Evolutionary conservation across 345 rosid genomes (phyloP).

Genomic region (Reutealis trisperma): DNA sequence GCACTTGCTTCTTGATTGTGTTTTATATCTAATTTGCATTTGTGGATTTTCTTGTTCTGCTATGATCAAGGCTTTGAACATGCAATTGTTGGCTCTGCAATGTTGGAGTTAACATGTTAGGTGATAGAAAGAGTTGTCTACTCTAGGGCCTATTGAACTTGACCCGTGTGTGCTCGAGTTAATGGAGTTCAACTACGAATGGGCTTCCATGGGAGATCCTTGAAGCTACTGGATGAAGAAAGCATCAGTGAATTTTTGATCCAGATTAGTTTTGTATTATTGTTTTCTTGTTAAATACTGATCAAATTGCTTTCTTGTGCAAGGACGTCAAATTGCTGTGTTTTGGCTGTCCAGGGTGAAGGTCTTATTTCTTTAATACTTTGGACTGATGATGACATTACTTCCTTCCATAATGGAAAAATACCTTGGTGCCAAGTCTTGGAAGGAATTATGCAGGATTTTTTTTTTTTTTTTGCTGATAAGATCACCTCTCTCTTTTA

Average conservation of each 20-base stretch:
- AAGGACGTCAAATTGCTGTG: no score
- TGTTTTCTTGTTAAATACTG: background rate
- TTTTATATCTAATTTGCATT: no score
- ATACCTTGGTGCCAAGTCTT: background rate
- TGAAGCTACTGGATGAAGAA: background rate
- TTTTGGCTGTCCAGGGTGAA: no score
- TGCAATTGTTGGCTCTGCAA: background rate
- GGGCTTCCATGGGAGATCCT: background rate
- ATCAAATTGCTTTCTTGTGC: no score
- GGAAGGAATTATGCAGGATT: background rate
- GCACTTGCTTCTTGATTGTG: no score
- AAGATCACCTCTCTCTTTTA: no score
- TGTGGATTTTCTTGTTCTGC: background rate
- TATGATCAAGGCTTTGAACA: background rate
- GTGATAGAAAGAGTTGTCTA: no score
- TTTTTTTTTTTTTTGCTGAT: no score
- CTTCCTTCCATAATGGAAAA: background rate
- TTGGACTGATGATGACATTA: background rate
- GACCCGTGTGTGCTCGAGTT: no score
- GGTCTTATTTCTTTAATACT: background rate
- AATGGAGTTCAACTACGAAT: background rate
- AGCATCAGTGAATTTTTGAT: background rate
- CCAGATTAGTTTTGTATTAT: background rate
- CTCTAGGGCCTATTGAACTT: no score
- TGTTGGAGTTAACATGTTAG: background rate